Percentiles rank a stretch among this genome's conserved stretches.
These are phyloP conservation scores for Pythium vanterpoolii DNA, from an alignment of 352 stramenopile species.

Conservation along the genomic window DNA sequence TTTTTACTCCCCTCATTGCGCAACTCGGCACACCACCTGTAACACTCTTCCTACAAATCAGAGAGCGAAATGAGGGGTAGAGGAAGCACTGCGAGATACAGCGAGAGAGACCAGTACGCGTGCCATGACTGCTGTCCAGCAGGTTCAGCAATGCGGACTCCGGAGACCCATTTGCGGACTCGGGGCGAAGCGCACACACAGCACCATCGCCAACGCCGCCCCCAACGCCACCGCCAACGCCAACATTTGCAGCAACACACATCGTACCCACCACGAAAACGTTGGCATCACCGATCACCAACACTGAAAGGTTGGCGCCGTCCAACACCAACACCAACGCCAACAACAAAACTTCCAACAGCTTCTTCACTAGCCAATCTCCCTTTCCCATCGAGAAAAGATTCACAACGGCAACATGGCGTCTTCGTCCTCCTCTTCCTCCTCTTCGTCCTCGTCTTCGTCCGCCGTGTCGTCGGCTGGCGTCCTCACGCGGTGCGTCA, in stretches of 20 bases:
- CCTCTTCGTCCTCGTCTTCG: slow-evolving; percentile 2
- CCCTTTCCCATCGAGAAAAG: not conserved
- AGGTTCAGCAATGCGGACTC: not conserved
- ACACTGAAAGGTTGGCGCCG: no score
- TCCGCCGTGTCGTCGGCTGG: no score
- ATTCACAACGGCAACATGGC: not conserved
- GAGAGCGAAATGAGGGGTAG: not conserved
- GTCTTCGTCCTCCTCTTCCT: not conserved
- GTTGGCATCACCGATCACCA: no score
- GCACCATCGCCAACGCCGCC: not conserved
- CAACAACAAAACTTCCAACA: not conserved
- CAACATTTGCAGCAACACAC: not conserved
- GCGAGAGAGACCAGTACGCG: not conserved
- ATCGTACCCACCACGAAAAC: not conserved
- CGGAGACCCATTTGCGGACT: not conserved
- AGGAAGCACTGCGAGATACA: not conserved
- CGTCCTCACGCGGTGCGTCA: slow-evolving; percentile 40
- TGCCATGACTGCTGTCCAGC: not conserved
- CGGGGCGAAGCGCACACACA: not conserved
- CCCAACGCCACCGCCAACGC: not conserved
- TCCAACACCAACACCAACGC: not conserved
- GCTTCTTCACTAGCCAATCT: not conserved
- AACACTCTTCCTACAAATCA: not conserved
- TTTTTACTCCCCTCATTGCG: not conserved
- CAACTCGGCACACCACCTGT: not conserved